Base-by-base conservation (phyloP, 768 basidiomycete species). In the Leucocoprinus birnbaumii region DNA sequence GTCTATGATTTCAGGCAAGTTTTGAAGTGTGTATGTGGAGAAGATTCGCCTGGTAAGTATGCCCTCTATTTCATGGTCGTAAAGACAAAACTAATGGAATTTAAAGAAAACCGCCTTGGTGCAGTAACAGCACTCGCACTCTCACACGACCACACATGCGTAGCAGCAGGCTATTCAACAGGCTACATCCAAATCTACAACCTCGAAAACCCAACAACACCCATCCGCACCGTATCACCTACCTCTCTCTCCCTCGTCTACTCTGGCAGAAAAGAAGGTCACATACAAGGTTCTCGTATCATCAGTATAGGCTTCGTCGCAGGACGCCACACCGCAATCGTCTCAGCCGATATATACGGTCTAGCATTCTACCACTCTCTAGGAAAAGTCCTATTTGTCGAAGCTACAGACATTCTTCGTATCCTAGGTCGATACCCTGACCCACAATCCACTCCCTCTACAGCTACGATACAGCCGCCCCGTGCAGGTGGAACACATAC, bases 281-380 rank as follows among this genome's bases (percentile, higher is more conserved):
- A 99, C 67, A 71, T 98, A 16, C 68, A 74, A 21, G 89, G 89
- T 10, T 88, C 91, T 2, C 80, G 82, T 14, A 94, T 99, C 46
- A 74, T 89, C 55, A 87, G 77, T 64, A 72, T 99, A 41, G 86
- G 83, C 25, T 99, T 99, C 64, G 82, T 98, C 7, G 94, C 91
- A 11, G 87, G 86, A 18, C 80, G 96, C 38, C 96, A 97, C 62
- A 98, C 97, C 2, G 94, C 93, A 3, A 80, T 98, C 48, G 84
- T 98, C 38, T 87, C 88, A 3, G 90, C 92, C 2, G 97, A 98
- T 66, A 91, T 96, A 55, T 73, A 80, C 60, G 97, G 97, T 0
- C 78, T 98, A 8, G 91, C 94, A 0, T 99, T 99, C 70, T 97
- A 92, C 66, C 95, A 98, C 70, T 91, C 89, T 52, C 74, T 99